These are phyloP conservation scores for Durotheca rogersii DNA, from an alignment of 495 filamentous ascomycete genomes.

Conservation along the genomic window DNA sequence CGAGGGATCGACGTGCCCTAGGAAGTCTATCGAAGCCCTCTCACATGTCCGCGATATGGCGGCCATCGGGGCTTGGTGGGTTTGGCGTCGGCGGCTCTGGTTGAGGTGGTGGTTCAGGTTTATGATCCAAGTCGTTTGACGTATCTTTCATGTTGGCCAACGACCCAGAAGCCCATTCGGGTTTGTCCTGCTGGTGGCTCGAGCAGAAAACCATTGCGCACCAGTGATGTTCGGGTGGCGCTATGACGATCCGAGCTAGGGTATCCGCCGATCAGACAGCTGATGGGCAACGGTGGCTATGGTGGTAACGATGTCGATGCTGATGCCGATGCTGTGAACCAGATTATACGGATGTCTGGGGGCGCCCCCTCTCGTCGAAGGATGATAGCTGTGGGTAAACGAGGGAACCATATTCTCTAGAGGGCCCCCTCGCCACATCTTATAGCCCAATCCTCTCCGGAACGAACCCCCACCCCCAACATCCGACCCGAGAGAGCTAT, in stretches of 20 bases:
- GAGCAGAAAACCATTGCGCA: slow-evolving; percentile 14
- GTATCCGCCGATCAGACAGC: neutral
- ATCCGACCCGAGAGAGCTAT: slow-evolving; percentile 24
- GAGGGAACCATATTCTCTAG: slow-evolving; percentile 25
- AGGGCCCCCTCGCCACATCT: slow-evolving; percentile 11
- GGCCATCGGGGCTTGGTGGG: slow-evolving; percentile 22
- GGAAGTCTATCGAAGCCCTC: slow-evolving; percentile 1
- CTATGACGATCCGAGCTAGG: slow-evolving; percentile 7
- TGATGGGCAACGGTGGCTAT: neutral
- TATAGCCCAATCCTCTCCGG: slow-evolving; percentile 11
- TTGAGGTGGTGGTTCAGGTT: slow-evolving; percentile 26
- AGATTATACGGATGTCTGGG: slow-evolving; percentile 8
- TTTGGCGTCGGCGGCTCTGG: slow-evolving; percentile 30
- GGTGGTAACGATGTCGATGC: slow-evolving; percentile 3
- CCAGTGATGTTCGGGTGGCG: neutral
- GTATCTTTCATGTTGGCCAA: slow-evolving; percentile 7
- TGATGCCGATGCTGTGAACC: neutral
- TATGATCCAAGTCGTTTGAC: slow-evolving; percentile 11
- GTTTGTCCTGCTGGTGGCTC: neutral
- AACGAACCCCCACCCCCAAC: slow-evolving; percentile 22
- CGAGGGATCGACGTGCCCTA: slow-evolving; percentile 1
- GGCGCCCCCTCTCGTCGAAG: neutral
- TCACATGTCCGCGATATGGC: slow-evolving; percentile 9
- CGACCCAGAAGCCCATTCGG: neutral
- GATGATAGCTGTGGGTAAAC: slow-evolving; percentile 2